A percentile compares a stretch with the other conserved stretches of the same genome.
Conservation (phyloP, 2,329 filamentous ascomycete species). For the Fusarium nygamai region DNA sequence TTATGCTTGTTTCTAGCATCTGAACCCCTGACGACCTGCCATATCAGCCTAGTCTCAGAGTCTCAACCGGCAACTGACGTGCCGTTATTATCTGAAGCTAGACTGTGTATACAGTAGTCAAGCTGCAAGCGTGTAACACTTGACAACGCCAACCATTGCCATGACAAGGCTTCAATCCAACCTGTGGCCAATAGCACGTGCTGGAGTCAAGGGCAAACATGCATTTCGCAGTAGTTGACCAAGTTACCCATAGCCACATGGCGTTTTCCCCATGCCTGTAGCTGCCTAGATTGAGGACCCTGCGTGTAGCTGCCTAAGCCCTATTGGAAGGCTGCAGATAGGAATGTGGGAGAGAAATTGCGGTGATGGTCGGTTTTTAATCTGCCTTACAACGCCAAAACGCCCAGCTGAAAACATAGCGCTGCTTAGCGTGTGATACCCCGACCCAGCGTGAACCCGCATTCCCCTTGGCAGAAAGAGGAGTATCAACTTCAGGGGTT, state of each 20-base stretch:
- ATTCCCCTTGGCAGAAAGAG: neutral
- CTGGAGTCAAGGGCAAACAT: neutral
- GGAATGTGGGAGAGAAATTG: slow-evolving; percentile 3
- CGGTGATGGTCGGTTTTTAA: neutral
- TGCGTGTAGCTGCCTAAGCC: neutral
- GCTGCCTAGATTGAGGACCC: neutral
- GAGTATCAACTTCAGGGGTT: slow-evolving; percentile 3
- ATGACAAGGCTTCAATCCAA: neutral
- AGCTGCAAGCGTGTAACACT: neutral
- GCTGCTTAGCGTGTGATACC: slow-evolving; percentile 21
- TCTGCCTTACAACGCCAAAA: slow-evolving; percentile 33
- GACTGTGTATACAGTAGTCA: neutral
- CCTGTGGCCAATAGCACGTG: neutral
- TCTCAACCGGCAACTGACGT: neutral
- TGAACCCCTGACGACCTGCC: slow-evolving; percentile 13
- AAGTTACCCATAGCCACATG: neutral
- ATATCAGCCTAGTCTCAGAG: neutral
- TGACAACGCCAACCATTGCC: neutral
- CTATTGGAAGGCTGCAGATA: neutral
- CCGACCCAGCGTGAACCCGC: neutral
- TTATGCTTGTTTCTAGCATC: slow-evolving; percentile 6
- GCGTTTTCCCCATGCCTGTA: neutral
- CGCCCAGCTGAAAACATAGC: slow-evolving; percentile 40
- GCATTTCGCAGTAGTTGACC: neutral
- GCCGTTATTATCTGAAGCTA: neutral